Evolutionary conservation across 345 rosid genomes (phyloP).

Genomic region (Mangifera indica): DNA sequence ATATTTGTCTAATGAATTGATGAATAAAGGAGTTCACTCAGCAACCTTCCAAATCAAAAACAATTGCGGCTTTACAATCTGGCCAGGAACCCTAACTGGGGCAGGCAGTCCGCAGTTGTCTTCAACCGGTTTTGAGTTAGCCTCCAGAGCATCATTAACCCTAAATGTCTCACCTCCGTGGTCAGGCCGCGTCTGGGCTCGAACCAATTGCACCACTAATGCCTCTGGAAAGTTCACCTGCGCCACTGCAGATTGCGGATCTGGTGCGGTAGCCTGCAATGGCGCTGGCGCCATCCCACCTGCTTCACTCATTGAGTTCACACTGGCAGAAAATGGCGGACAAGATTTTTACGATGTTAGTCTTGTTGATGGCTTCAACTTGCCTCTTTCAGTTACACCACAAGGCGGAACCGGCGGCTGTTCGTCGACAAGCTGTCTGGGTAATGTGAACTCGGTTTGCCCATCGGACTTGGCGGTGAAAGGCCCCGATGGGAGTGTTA

Average conservation of each 20-base stretch:
- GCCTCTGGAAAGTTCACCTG: conserved; percentile 35
- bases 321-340: conserved; percentile 19
- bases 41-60: conserved; percentile 41
- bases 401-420: conserved; percentile 32
- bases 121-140: conserved; percentile 52
- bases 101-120: conserved; percentile 16
- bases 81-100: conserved; percentile 42
- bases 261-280: conserved; percentile 41
- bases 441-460: conserved; percentile 40
- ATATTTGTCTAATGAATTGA: background rate
- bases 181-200: conserved; percentile 55
- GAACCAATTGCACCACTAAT: conserved; percentile 39
- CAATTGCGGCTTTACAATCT: conserved; percentile 48
- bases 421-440: conserved; percentile 24
- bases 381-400: conserved; percentile 38
- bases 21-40: conserved; percentile 21
- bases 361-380: conserved; percentile 46
- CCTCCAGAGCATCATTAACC: conserved; percentile 27
- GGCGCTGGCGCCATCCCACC: conserved; percentile 40
- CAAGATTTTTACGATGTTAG: conserved; percentile 45
- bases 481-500: conserved; percentile 19
- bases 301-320: conserved; percentile 41
- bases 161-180: conserved; percentile 26
- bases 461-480: conserved; percentile 37
- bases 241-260: conserved; percentile 49